A percentile compares a stretch with the other conserved stretches of the same genome.
Evolutionary conservation across 164 flowering plant genomes (phyloP).

Genomic region (Annona squamosa): DNA sequence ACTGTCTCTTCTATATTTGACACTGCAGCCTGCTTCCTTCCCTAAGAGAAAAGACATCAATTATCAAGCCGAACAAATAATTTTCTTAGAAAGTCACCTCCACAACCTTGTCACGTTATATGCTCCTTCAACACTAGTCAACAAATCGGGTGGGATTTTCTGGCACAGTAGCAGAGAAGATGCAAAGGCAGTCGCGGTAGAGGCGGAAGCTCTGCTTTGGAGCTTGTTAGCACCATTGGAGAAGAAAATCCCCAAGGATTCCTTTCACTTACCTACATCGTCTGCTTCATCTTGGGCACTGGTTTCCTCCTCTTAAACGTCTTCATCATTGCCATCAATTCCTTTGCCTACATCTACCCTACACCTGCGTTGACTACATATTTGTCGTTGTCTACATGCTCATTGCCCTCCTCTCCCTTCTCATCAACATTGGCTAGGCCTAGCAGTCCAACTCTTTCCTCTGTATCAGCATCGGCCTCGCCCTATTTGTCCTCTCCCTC

Average conservation of each 20-base stretch:
- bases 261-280: conserved; percentile 71
- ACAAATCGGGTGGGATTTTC: conserved; percentile 12
- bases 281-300: conserved; percentile 75
- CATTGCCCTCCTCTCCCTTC: conserved; percentile 37
- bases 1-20: too few relatives aligned
- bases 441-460: conserved; percentile 38
- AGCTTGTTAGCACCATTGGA: not conserved
- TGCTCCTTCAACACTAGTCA: too few relatives aligned
- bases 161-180: not conserved
- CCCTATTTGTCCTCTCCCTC: conserved; percentile 44
- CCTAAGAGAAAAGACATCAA: too few relatives aligned
- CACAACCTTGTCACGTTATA: too few relatives aligned
- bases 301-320: conserved; percentile 96
- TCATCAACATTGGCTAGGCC: conserved; percentile 41
- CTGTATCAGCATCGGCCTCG: conserved; percentile 72
- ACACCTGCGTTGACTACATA: conserved; percentile 67
- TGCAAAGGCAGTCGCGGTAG: not conserved
- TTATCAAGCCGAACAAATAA: too few relatives aligned
- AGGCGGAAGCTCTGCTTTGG: conserved; percentile 11
- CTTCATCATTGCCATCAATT: conserved; percentile 96
- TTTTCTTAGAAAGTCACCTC: too few relatives aligned
- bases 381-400: conserved; percentile 80
- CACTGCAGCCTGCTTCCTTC: too few relatives aligned
- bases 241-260: conserved; percentile 45
- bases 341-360: conserved; percentile 91